Evolutionary conservation across 257 asterid genomes (phyloP).

Genomic region (Solanum appendiculatum): DNA sequence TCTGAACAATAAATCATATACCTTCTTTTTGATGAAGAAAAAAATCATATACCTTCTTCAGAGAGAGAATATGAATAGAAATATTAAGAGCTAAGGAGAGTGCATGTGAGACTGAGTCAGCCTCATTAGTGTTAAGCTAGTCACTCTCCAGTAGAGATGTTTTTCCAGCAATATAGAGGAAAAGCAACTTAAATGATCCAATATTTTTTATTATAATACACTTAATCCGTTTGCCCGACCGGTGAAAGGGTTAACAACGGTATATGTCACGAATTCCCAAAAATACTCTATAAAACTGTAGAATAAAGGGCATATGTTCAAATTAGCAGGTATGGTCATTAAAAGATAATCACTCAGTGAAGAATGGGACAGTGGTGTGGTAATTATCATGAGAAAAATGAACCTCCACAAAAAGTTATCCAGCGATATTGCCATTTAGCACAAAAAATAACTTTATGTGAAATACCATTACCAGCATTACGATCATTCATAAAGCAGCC

Average conservation of each 20-base stretch:
- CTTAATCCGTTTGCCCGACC: not conserved
- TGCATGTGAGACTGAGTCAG: not conserved
- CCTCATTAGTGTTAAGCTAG: not conserved
- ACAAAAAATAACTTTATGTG: not conserved
- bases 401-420: not conserved
- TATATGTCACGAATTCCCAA: not conserved
- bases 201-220: not conserved
- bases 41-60: not conserved
- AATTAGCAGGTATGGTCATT: not conserved
- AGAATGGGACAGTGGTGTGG: not conserved
- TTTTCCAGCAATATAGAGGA: not conserved
- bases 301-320: not conserved
- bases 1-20: not conserved
- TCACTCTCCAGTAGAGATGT: not conserved
- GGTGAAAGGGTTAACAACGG: not conserved
- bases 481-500: too few relatives aligned
- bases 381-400: not conserved
- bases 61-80: not conserved
- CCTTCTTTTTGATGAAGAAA: not conserved
- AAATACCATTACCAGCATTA: not conserved
- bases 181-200: not conserved
- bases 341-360: not conserved
- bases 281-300: not conserved
- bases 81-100: not conserved
- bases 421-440: not conserved